Evolutionary conservation across 495 filamentous ascomycete species (phyloP).

Genomic region (Tuber indicum): DNA sequence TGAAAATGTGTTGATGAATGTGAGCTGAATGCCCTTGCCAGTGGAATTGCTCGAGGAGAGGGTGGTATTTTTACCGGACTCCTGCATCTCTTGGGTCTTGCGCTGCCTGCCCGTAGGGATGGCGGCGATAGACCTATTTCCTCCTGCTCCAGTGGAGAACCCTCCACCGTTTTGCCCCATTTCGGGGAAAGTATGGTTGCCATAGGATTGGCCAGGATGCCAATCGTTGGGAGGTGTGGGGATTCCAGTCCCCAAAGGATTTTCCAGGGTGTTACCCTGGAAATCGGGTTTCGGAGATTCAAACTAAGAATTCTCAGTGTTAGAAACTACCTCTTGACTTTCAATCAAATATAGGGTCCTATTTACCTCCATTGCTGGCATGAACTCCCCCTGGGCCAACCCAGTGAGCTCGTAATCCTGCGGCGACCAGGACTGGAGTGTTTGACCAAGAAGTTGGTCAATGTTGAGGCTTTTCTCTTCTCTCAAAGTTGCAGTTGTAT

Average conservation of each 20-base stretch:
- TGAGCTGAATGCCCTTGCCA: background rate
- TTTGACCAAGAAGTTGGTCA: background rate
- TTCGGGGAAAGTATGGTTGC: background rate
- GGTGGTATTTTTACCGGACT: background rate
- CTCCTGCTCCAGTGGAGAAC: background rate
- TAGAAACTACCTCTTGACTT: too few species aligned
- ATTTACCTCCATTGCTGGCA: background rate
- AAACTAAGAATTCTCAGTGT: too few species aligned
- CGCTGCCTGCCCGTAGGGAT: background rate
- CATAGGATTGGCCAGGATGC: background rate
- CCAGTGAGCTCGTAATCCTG: background rate
- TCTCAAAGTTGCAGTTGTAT: background rate
- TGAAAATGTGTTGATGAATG: background rate
- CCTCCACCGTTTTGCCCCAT: too few species aligned
- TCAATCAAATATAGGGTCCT: background rate
- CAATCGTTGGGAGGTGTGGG: background rate
- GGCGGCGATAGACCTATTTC: too few species aligned
- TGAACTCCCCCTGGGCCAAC: background rate
- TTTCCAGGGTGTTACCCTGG: background rate
- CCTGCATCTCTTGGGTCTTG: background rate
- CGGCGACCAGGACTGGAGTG: background rate
- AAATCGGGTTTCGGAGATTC: too few species aligned
- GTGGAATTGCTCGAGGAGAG: background rate
- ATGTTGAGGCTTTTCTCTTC: background rate
- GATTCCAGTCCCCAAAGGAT: background rate